These are phyloP conservation scores for Phaeosphaeria sp. DNA, from an alignment of 2,329 filamentous ascomycete species.

Conservation along the genomic window DNA sequence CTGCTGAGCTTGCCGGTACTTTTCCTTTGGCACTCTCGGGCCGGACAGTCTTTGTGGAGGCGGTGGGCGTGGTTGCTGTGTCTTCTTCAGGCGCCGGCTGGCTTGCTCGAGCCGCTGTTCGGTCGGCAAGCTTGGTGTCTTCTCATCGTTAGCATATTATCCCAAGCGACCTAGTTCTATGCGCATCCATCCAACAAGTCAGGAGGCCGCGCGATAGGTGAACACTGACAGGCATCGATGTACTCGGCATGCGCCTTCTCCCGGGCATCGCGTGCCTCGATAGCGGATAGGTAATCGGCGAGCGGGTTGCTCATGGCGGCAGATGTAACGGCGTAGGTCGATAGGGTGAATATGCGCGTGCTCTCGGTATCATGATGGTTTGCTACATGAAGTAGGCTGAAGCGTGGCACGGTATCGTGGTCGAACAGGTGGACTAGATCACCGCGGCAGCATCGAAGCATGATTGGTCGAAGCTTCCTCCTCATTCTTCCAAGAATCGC, in stretches of 20 bases:
- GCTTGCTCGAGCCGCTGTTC: conserved; percentile 42
- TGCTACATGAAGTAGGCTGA: conserved; percentile 22
- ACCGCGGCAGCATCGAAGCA: conserved; percentile 15
- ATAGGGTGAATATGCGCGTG: neutral
- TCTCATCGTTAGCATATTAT: conserved; percentile 16
- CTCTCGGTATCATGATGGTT: conserved; percentile 29
- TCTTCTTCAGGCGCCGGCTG: conserved; percentile 30
- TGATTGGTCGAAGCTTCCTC: conserved; percentile 5
- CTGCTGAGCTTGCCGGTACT: conserved; percentile 16
- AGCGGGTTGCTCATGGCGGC: conserved; percentile 73
- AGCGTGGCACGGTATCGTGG: conserved; percentile 14
- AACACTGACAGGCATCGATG: conserved; percentile 75
- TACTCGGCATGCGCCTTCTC: conserved; percentile 71
- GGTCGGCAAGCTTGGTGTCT: conserved; percentile 57
- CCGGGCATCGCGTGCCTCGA: conserved; percentile 73
- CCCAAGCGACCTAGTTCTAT: neutral
- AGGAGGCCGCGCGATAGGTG: too few relatives aligned
- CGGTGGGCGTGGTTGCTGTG: conserved; percentile 17
- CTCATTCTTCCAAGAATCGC: too few relatives aligned
- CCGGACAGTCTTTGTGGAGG: conserved; percentile 27
- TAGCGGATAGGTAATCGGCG: conserved; percentile 77
- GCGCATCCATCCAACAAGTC: too few relatives aligned
- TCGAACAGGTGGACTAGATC: conserved; percentile 11
- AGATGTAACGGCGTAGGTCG: conserved; percentile 11
- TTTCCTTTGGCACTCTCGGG: conserved; percentile 31